A percentile compares a stretch with the other conserved stretches of the same genome.
Evolutionary conservation across 306 rosid species (phyloP).

Genomic region (Sophora flavescens): DNA sequence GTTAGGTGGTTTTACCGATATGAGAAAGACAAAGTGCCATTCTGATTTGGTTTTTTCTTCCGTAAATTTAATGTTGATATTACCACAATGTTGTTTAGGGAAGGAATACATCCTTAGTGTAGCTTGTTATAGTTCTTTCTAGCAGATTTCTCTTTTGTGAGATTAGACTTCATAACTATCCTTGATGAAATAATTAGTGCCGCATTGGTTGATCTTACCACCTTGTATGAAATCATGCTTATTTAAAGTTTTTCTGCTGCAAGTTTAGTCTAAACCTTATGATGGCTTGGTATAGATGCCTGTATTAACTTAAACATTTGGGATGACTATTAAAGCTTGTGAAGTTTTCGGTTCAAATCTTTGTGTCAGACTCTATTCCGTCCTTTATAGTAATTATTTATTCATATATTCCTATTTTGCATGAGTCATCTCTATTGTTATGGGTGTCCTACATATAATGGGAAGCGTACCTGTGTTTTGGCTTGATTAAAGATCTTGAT

Average conservation of each 20-base stretch:
- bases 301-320: background rate
- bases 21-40: background rate
- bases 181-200: background rate
- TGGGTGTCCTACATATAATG: background rate
- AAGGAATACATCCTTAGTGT: conserved; percentile 1
- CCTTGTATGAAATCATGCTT: background rate
- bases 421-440: conserved; percentile 17
- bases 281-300: background rate
- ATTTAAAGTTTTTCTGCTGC: background rate
- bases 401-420: background rate
- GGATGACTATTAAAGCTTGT: background rate
- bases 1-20: background rate
- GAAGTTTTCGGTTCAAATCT: background rate
- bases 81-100: conserved; percentile 14
- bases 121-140: conserved; percentile 11
- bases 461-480: background rate
- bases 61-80: background rate
- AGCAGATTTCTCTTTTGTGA: background rate
- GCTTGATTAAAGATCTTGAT: conserved; percentile 21
- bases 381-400: background rate
- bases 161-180: background rate
- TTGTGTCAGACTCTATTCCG: background rate
- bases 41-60: background rate
- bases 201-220: background rate
- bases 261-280: background rate